Conservation (phyloP, 2,329 filamentous ascomycete species). For the Malbranchea cinnamomea region DNA sequence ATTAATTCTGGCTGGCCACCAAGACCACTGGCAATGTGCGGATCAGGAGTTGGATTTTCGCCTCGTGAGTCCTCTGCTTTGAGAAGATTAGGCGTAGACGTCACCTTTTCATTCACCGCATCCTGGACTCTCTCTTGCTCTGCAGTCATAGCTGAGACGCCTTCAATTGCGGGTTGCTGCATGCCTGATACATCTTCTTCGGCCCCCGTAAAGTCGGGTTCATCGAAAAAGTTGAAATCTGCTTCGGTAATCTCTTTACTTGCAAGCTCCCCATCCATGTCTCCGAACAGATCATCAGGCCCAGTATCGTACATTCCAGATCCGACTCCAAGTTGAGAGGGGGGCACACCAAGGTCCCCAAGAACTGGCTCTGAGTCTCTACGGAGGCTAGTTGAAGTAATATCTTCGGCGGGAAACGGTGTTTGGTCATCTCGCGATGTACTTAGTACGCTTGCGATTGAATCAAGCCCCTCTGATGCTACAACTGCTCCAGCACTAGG, state of each 20-base stretch:
- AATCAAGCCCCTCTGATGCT: conserved; percentile 2
- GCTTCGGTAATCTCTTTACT: conserved; percentile 44
- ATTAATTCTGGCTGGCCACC: too few relatives aligned
- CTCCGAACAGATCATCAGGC: conserved; percentile 41
- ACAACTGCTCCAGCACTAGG: not conserved
- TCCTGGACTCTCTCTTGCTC: too few relatives aligned
- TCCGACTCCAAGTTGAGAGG: conserved; percentile 19
- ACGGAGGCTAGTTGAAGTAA: conserved; percentile 8
- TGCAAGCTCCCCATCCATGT: conserved; percentile 39
- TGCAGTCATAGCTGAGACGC: too few relatives aligned
- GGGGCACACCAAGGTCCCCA: conserved; percentile 13
- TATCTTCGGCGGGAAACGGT: conserved; percentile 7
- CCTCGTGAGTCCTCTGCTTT: too few relatives aligned
- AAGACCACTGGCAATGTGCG: too few relatives aligned
- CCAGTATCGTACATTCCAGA: conserved; percentile 28
- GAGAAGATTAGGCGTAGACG: too few relatives aligned
- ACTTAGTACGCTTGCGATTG: too few relatives aligned
- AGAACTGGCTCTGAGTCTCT: conserved; percentile 13
- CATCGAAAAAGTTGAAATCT: conserved; percentile 52
- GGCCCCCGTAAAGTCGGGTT: conserved; percentile 31
- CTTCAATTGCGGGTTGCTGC: too few relatives aligned
- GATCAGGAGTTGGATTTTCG: too few relatives aligned
- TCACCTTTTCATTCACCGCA: too few relatives aligned
- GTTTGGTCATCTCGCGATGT: too few relatives aligned
- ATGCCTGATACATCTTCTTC: too few relatives aligned